Base-by-base conservation (phyloP, 768 basidiomycete species). In the Hygrocybe punicea region DNA sequence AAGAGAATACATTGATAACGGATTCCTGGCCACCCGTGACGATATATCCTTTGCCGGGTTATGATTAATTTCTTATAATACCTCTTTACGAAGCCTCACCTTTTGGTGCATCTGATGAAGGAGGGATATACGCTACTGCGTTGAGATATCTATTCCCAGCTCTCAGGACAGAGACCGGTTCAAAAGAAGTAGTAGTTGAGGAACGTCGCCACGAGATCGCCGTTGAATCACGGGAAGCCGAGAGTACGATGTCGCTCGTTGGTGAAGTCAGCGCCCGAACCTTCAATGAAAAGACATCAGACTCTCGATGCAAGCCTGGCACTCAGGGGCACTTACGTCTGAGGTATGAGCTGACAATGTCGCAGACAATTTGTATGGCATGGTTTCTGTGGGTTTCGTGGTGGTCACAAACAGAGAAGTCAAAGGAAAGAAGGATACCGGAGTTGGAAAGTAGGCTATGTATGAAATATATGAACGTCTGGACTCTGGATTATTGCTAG, bases 11-110 rank as follows among this genome's bases (percentile, higher is more conserved):
- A 61, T 93, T 92, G 73, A 98, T 83, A 40, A 93, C 81, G 19
- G 85, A 83, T 66, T 97, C 95, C 70, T 95, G 91, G 0, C 93
- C 91, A 14, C 92, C 96, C 9, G 93, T 86, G 8, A 93, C 84
- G 61, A 85, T 83, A 67, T 84, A 94, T 37, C 92, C 95, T 94
- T 64, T 58, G 35, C 51, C 53, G 34, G n/a, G 44, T n/a, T n/a
- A 34, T 13, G 21, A 46, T 55, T 14, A 44, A 46, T 33, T 34
- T n/a, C n/a, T n/a, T 16, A 24, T 34, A 29, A 25, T 8, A 29
- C 17, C 29, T 24, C 14, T 16, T 10, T 29, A 11, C 47, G 34
- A 39, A n/a, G 17, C 24, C 40, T 68, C 69, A 89, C 89, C 89
- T 80, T 85, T 81, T 21, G 86, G 84, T 45, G 85, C 83, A 42